These are phyloP conservation scores for Talaromyces trachyspermus DNA, from an alignment of 495 filamentous ascomycete species.

Conservation along the genomic window DNA sequence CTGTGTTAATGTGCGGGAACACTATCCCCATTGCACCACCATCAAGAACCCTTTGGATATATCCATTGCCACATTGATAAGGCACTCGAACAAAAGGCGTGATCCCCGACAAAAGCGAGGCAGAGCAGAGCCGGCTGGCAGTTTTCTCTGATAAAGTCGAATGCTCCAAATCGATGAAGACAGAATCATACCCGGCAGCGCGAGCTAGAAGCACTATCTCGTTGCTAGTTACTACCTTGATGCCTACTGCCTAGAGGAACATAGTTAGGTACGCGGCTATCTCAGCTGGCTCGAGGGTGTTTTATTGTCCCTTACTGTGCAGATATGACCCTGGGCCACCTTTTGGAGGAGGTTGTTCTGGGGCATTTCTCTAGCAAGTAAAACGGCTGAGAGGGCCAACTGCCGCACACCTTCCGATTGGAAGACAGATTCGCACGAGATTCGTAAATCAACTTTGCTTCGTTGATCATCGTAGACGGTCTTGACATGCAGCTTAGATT, in stretches of 20 bases:
- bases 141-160: slow-evolving; percentile 3
- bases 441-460: background rate
- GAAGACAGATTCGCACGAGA: background rate
- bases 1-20: slow-evolving; percentile 11
- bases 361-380: background rate
- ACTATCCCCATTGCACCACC: slow-evolving; percentile 15
- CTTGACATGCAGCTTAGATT: background rate
- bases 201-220: slow-evolving; percentile 5
- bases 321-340: background rate
- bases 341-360: background rate
- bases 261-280: too few species aligned
- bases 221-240: slow-evolving; percentile 3
- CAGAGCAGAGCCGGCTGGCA: background rate
- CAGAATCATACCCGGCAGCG: slow-evolving; percentile 7
- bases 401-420: too few species aligned
- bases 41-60: slow-evolving; percentile 15
- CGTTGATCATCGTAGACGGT: background rate
- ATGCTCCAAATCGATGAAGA: slow-evolving; percentile 16
- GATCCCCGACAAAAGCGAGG: background rate
- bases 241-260: slow-evolving; percentile 11
- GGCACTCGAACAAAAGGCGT: slow-evolving; percentile 12
- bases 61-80: slow-evolving; percentile 14
- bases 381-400: background rate
- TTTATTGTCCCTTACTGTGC: background rate
- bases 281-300: too few species aligned